These are phyloP conservation scores for Tuber brumale DNA, from an alignment of 495 filamentous ascomycete genomes.

Conservation along the genomic window DNA sequence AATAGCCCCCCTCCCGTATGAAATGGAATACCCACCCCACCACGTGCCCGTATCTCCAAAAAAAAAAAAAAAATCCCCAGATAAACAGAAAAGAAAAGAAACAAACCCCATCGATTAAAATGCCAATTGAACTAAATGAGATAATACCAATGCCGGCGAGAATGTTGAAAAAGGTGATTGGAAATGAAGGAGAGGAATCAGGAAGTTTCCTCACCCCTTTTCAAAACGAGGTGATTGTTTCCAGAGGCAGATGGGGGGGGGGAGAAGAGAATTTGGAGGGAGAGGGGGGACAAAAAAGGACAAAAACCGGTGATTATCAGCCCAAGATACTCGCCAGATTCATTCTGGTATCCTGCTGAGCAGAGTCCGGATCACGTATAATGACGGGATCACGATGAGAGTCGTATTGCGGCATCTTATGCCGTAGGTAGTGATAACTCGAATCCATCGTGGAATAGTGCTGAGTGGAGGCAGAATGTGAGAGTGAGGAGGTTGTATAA, in stretches of 20 bases:
- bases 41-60: background rate
- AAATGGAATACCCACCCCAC: background rate
- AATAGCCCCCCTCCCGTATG: background rate
- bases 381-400: background rate
- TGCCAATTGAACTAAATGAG: conserved; percentile 4
- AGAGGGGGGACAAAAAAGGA: background rate
- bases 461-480: background rate
- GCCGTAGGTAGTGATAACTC: conserved; percentile 3
- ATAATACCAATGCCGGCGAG: background rate
- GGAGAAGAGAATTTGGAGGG: background rate
- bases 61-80: background rate
- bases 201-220: background rate
- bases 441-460: background rate
- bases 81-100: conserved; percentile 23
- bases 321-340: background rate
- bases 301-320: background rate
- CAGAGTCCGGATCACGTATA: background rate
- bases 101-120: conserved; percentile 10
- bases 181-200: background rate
- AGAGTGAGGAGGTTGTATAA: background rate
- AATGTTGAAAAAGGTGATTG: background rate
- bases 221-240: background rate
- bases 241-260: background rate
- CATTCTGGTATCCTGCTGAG: conserved; percentile 1
- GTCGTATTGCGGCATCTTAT: conserved; percentile 2